phyloP scores from a whole-genome alignment of 495 filamentous ascomycete genomes.

The Geoglossum glabrum region DNA sequence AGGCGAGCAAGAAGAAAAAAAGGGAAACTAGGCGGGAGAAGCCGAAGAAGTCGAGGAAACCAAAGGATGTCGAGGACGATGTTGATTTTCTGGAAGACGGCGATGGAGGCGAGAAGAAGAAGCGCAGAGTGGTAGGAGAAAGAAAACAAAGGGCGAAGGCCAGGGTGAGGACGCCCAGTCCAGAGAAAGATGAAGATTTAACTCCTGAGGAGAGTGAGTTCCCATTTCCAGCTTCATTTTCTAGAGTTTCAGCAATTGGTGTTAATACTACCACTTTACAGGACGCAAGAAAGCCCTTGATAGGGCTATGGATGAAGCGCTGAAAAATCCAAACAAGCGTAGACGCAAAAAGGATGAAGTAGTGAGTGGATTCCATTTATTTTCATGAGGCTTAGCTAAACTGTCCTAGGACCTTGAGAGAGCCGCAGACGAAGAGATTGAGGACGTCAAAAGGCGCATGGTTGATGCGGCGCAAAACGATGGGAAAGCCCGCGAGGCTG shows the following conservation, averaged over 20 bases:
- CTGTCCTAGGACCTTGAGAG: slow-evolving; percentile 60
- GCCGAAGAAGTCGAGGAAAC: slow-evolving; percentile 45
- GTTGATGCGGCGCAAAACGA: slow-evolving; percentile 77
- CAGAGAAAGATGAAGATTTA: slow-evolving; percentile 43
- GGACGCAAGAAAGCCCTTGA: slow-evolving; percentile 63
- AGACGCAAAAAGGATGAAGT: slow-evolving; percentile 76
- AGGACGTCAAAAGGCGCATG: slow-evolving; percentile 75
- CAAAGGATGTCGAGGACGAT: slow-evolving; percentile 26
- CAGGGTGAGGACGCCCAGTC: slow-evolving; percentile 22
- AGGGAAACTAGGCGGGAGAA: slow-evolving; percentile 50
- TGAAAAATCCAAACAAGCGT: slow-evolving; percentile 63
- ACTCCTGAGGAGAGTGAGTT: slow-evolving; percentile 33
- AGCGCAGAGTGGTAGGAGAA: slow-evolving; percentile 23
- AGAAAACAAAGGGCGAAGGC: slow-evolving; percentile 27
- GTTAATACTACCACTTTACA: slow-evolving; percentile 9
- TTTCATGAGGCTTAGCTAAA: background rate
- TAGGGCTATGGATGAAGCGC: slow-evolving; percentile 64
- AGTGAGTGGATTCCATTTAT: slow-evolving; percentile 29
- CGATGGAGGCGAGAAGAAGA: slow-evolving; percentile 32
- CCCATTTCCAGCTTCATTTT: background rate
- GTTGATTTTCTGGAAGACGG: slow-evolving; percentile 35
- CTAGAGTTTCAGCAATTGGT: background rate
- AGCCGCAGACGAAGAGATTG: slow-evolving; percentile 75
- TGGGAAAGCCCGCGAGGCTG: slow-evolving; percentile 52
- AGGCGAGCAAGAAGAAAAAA: slow-evolving; percentile 44